Conservation (phyloP, 108 stramenopile genomes). For the Skeletonema tropicum region DNA sequence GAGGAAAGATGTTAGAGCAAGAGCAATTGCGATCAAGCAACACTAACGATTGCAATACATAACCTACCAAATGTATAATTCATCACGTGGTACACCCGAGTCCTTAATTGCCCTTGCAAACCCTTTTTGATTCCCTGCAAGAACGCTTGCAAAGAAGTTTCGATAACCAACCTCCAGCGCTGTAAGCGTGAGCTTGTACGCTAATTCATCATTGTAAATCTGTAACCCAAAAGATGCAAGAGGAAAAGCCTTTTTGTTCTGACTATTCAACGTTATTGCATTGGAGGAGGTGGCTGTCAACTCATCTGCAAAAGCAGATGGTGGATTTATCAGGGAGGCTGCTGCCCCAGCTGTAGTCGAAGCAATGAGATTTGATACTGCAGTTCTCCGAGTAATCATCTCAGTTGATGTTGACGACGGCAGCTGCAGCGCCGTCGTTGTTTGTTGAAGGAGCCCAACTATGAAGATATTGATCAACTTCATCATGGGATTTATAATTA, state of each 20-base stretch:
- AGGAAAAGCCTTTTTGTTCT: constrained; percentile 59
- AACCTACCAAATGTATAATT: constrained; percentile 66
- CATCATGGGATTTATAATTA: no score
- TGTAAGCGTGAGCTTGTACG: constrained; percentile 70
- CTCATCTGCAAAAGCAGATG: constrained; percentile 7
- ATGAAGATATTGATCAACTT: no score
- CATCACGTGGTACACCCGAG: constrained; percentile 65
- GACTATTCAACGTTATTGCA: constrained; percentile 35
- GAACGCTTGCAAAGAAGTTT: constrained; percentile 79
- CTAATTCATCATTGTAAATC: constrained; percentile 75
- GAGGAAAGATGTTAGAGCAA: neutral
- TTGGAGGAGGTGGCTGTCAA: constrained; percentile 1
- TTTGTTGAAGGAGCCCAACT: no score
- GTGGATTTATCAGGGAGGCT: neutral
- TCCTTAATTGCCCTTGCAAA: constrained; percentile 73
- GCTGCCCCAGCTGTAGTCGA: constrained; percentile 19
- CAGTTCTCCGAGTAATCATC: constrained; percentile 44
- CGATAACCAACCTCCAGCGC: constrained; percentile 78
- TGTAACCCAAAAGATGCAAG: constrained; percentile 76
- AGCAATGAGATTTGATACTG: constrained; percentile 25
- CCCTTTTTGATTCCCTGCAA: constrained; percentile 80
- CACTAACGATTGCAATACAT: neutral
- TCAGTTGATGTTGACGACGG: constrained; percentile 13
- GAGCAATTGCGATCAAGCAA: neutral
- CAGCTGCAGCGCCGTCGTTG: constrained; percentile 2